Percentiles rank a stretch among this genome's conserved stretches.
Conservation (phyloP, 768 basidiomycete genomes). For the Hypholoma fasciculare region DNA sequence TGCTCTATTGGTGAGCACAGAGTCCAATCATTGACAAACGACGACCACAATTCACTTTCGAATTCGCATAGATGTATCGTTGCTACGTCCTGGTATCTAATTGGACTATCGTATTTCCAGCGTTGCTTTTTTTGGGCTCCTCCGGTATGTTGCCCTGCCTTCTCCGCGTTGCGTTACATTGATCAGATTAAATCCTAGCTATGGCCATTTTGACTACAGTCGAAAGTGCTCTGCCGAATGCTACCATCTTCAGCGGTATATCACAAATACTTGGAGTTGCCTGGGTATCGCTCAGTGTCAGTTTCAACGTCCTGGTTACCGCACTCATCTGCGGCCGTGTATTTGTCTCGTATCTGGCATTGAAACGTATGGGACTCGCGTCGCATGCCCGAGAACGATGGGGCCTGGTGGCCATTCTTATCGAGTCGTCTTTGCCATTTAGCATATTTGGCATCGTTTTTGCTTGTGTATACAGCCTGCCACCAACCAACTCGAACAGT, state of each 20-base stretch:
- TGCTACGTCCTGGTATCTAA: neutral
- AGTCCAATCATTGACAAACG: no score
- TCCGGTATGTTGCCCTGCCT: no score
- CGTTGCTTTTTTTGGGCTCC: neutral
- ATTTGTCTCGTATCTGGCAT: neutral
- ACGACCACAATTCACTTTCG: no score
- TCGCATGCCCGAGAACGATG: neutral
- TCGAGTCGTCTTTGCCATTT: neutral
- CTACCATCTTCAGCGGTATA: neutral
- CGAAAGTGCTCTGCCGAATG: constrained; percentile 2
- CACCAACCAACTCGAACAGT: neutral
- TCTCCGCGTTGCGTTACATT: no score
- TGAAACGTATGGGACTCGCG: neutral
- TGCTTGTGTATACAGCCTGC: neutral
- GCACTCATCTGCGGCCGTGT: neutral
- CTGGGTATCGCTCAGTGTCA: constrained; percentile 4
- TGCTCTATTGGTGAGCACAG: constrained; percentile 1
- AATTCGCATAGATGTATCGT: constrained; percentile 2
- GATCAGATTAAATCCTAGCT: no score
- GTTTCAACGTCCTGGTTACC: constrained; percentile 4
- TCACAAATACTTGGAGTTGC: neutral
- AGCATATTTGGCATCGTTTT: neutral
- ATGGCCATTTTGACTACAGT: constrained; percentile 3
- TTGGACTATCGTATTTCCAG: neutral
- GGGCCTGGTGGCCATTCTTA: neutral